These are phyloP conservation scores for Hypoxylon fragiforme DNA, from an alignment of 495 filamentous ascomycete species.

Conservation along the genomic window DNA sequence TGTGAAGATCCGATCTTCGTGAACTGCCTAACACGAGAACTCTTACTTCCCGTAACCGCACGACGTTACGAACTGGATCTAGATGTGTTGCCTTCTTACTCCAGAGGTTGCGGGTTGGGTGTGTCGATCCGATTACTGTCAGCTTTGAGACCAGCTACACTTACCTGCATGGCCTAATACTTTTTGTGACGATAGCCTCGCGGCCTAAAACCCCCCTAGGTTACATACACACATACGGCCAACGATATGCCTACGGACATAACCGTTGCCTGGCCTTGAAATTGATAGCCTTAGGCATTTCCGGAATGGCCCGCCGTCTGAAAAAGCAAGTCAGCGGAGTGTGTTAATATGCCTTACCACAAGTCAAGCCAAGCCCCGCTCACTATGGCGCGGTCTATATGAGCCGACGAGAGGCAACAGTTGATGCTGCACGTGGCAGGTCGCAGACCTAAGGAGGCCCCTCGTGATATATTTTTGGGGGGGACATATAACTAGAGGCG, in stretches of 20 bases:
- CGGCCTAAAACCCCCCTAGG: constrained; percentile 4
- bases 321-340: constrained; percentile 15
- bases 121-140: constrained; percentile 7
- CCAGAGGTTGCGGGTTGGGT: constrained; percentile 7
- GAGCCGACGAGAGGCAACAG: constrained; percentile 18
- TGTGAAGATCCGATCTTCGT: constrained; percentile 18
- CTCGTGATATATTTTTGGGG: constrained; percentile 34
- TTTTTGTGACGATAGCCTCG: constrained; percentile 8
- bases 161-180: constrained; percentile 7
- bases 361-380: constrained; percentile 30
- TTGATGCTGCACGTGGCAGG: constrained; percentile 30
- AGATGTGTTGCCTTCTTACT: constrained; percentile 10
- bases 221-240: constrained; percentile 5
- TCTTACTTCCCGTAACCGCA: constrained; percentile 10
- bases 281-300: constrained; percentile 8
- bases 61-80: constrained; percentile 1
- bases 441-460: constrained; percentile 19
- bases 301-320: constrained; percentile 22
- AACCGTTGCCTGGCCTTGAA: constrained; percentile 9
- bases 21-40: constrained; percentile 20
- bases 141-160: constrained; percentile 7
- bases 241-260: constrained; percentile 6
- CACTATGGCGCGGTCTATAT: constrained; percentile 13
- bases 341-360: constrained; percentile 27
- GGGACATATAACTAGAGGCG: constrained; percentile 24